Percentiles rank a stretch among this genome's conserved stretches.
Conservation (phyloP, 169 alveolate species). For the Ichthyophthirius multifiliis region DNA sequence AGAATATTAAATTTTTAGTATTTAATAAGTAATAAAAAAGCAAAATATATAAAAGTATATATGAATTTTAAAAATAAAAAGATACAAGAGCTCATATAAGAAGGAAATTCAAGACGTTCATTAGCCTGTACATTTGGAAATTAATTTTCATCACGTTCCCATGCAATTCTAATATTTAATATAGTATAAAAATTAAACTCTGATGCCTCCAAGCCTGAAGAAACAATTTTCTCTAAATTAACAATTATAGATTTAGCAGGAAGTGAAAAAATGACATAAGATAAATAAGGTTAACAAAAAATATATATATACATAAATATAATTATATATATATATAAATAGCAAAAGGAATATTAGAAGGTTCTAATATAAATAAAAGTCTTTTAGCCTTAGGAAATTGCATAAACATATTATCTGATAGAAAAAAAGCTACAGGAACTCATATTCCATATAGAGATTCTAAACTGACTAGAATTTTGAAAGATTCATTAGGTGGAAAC, state of each 20-base stretch:
- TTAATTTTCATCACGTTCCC: conserved; percentile 76
- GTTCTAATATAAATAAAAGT: conserved; percentile 80
- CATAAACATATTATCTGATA: conserved; percentile 69
- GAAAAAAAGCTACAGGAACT: conserved; percentile 45
- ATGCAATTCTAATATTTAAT: conserved; percentile 69
- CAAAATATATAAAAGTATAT: no score
- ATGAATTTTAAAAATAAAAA: no score
- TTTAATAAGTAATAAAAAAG: conserved; percentile 1
- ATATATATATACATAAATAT: no score
- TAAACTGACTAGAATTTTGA: conserved; percentile 57
- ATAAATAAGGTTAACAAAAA: conserved; percentile 17
- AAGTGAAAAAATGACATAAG: conserved; percentile 63
- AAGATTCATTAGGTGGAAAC: conserved; percentile 45
- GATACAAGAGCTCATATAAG: conserved; percentile 51
- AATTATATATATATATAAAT: conserved; percentile 34
- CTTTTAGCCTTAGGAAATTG: conserved; percentile 80
- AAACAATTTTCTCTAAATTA: conserved; percentile 59
- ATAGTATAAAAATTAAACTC: conserved; percentile 43
- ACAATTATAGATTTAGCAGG: conserved; percentile 83
- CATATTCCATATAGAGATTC: conserved; percentile 84
- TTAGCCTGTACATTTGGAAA: conserved; percentile 73
- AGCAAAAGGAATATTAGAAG: conserved; percentile 73
- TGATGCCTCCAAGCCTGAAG: background rate
- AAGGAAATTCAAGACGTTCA: conserved; percentile 74
- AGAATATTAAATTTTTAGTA: conserved; percentile 54